A percentile compares a stretch with the other conserved stretches of the same genome.
Conservation (phyloP, 257 asterid species). For the Nicotiana benthamiana region DNA sequence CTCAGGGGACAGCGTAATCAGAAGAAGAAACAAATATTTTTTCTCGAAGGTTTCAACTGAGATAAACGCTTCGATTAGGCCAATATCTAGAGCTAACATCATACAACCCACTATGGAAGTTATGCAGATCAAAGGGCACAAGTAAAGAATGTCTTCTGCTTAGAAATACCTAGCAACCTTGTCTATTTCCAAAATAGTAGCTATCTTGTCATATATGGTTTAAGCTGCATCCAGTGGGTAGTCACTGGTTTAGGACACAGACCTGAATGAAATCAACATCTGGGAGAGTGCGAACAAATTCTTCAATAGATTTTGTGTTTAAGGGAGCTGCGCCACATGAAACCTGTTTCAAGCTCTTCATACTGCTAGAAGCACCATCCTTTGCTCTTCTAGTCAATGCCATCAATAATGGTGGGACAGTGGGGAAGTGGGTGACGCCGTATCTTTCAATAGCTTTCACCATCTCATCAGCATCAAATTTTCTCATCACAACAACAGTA, state of each 20-base stretch:
- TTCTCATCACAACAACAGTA: slow-evolving; percentile 52
- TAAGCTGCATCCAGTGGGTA: neutral
- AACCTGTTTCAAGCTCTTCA: slow-evolving; percentile 63
- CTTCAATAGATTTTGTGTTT: slow-evolving; percentile 34
- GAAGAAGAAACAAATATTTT: neutral
- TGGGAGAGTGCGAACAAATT: slow-evolving; percentile 49
- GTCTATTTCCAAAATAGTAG: neutral
- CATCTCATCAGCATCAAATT: slow-evolving; percentile 55
- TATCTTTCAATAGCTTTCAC: slow-evolving; percentile 50
- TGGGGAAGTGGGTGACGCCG: slow-evolving; percentile 57
- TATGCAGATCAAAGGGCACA: neutral
- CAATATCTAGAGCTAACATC: neutral
- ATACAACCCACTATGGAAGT: neutral
- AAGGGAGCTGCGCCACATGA: slow-evolving; percentile 78
- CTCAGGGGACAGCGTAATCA: neutral
- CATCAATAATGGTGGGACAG: slow-evolving; percentile 56
- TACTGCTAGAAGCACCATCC: slow-evolving; percentile 14
- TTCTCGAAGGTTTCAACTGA: neutral
- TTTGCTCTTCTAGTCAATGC: slow-evolving; percentile 47
- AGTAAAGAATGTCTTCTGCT: neutral
- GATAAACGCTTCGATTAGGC: neutral
- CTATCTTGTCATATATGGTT: neutral
- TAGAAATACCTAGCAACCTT: neutral
- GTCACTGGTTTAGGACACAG: neutral
- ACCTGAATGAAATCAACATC: slow-evolving; percentile 82